These are phyloP conservation scores for Pleurotus eryngii DNA, from an alignment of 768 basidiomycete genomes.

Conservation along the genomic window DNA sequence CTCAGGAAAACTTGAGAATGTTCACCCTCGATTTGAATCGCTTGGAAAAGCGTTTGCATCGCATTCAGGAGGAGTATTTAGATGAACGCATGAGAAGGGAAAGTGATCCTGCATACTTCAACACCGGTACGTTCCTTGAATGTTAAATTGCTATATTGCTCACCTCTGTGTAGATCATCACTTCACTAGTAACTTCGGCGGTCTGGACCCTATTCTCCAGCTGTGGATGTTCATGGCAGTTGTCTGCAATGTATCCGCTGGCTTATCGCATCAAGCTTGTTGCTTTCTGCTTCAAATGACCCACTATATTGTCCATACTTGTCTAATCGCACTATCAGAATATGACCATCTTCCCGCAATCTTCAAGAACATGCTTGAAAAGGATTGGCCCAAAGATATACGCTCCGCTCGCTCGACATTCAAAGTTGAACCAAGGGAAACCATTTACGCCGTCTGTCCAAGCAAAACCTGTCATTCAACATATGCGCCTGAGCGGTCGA, in stretches of 20 bases:
- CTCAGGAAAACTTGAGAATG: background rate
- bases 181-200: background rate
- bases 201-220: background rate
- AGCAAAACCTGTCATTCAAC: background rate
- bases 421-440: background rate
- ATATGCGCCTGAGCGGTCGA: background rate
- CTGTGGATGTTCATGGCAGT: background rate
- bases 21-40: background rate
- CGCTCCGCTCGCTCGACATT: background rate
- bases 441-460: background rate
- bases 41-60: background rate
- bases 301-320: background rate
- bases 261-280: background rate
- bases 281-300: background rate
- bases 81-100: background rate
- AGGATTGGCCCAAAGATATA: background rate
- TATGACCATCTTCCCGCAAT: background rate
- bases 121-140: background rate
- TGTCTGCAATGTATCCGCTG: background rate
- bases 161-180: background rate
- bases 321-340: background rate
- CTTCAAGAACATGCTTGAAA: background rate
- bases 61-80: background rate
- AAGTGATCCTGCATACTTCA: background rate
- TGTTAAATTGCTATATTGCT: background rate